Percentiles rank a stretch among this genome's conserved stretches.
phyloP scores from a whole-genome alignment of 1,139 yeast genomes.

The Hemisphaericaspora lyxosophila region DNA sequence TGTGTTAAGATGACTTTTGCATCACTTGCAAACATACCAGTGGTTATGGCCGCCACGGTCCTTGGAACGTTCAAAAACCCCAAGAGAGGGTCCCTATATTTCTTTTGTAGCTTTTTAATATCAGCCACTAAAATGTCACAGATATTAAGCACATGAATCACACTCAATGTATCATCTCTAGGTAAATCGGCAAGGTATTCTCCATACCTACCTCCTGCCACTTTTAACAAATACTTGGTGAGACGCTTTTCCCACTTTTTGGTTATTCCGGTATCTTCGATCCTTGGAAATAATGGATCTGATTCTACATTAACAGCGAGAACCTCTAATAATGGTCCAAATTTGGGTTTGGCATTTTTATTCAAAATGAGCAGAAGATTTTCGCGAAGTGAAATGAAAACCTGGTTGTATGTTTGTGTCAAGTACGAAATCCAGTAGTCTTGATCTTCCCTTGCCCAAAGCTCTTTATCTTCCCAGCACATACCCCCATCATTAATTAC shows the following conservation, averaged over 20 bases:
- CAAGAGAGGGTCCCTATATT: slow-evolving; percentile 61
- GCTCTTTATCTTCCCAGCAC: slow-evolving; percentile 33
- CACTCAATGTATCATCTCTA: slow-evolving; percentile 57
- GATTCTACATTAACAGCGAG: slow-evolving; percentile 53
- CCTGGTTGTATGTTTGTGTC: slow-evolving; percentile 46
- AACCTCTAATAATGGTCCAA: slow-evolving; percentile 54
- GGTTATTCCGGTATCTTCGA: slow-evolving; percentile 39
- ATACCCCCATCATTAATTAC: slow-evolving; percentile 34
- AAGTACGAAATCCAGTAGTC: slow-evolving; percentile 53
- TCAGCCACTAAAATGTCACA: slow-evolving; percentile 55
- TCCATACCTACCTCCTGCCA: slow-evolving; percentile 62
- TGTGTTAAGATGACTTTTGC: slow-evolving; percentile 60
- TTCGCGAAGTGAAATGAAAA: slow-evolving; percentile 48
- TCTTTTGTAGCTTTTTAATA: slow-evolving; percentile 54
- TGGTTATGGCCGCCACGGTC: slow-evolving; percentile 55
- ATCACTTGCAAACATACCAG: slow-evolving; percentile 65
- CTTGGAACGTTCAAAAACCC: slow-evolving; percentile 57
- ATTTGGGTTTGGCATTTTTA: slow-evolving; percentile 54
- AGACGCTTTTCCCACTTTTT: slow-evolving; percentile 55
- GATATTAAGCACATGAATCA: slow-evolving; percentile 59
- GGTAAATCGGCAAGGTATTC: slow-evolving; percentile 55
- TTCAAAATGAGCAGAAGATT: slow-evolving; percentile 48
- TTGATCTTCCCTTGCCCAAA: slow-evolving; percentile 54
- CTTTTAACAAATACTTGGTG: slow-evolving; percentile 46
- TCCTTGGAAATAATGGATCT: slow-evolving; percentile 43